Evolutionary conservation across 129 eudicot species (phyloP), one percentile per base, ranked within the genome.

Genomic region (Rutidosis leptorrhynchoides): DNA sequence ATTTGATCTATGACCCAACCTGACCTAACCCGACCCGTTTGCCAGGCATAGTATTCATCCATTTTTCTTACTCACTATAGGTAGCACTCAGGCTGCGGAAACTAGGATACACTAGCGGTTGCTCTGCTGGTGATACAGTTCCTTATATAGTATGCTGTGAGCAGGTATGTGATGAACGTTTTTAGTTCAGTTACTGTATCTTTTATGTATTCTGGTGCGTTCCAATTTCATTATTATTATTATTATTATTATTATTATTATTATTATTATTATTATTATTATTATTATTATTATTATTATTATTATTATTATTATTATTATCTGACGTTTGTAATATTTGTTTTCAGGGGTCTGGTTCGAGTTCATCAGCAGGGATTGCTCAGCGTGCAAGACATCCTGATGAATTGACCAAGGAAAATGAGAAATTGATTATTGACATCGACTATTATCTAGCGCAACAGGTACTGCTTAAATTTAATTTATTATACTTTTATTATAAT

Each of bases 61-160:
- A 29, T 60, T 42, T 68, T 49, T 10, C 59, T 6, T 72, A 25
- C 42, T 29, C 20, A 10, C 68, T 65, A 10, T 62, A 94, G 99
- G 97, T 94, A 42, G 99, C 99, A 73, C 74, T 60, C 11, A 78
- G 99, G 62, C 74, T 89, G 76, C 84, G 77, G 86, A 87, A 83
- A 80, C 83, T 72, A 78, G 99, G 99, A 69, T 68, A 89, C 70
- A 82, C 86, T 30, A 77, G 85, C 68, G 99, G 99, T 73, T 94
- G 95, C 66, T 86, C 95, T 80, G 93, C 95, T 80, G 99, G 99
- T 15, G 99, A 94, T 71, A 89, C 97, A 37, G 95, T 94, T 65
- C 99, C 99, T 33, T 94, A 94, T 60, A 71, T 94, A 37, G 83
- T 94, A 26, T 94, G 99, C 77, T 82, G 95, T 73, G 99, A 94